Percentiles rank a stretch among this genome's conserved stretches.
Conservation (phyloP, 805 yeast species). For the Starmerella sirachaensis region DNA sequence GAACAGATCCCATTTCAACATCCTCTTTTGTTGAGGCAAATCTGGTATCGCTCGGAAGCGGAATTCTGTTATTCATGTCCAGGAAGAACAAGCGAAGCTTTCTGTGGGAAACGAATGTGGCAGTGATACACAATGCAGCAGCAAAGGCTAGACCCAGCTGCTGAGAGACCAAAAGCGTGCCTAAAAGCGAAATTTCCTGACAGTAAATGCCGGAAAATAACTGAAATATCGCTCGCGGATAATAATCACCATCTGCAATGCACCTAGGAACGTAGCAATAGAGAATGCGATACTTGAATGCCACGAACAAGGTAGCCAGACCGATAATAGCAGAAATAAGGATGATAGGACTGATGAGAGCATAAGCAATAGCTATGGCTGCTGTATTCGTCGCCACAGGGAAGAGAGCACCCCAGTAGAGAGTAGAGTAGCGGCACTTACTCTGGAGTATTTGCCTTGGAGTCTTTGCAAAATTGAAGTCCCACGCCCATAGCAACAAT, state of each 20-base stretch:
- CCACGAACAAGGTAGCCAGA: conserved; percentile 44
- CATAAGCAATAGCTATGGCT: conserved; percentile 65
- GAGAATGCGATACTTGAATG: conserved; percentile 59
- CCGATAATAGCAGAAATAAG: conserved; percentile 47
- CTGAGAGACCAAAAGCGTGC: conserved; percentile 54
- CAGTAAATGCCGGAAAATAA: conserved; percentile 73
- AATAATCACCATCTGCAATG: conserved; percentile 44
- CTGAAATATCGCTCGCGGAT: conserved; percentile 64
- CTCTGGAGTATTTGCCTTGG: conserved; percentile 48
- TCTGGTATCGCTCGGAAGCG: conserved; percentile 27
- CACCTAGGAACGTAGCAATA: conserved; percentile 32
- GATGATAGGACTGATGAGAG: conserved; percentile 69
- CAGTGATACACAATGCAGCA: conserved; percentile 40
- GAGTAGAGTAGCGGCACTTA: conserved; percentile 34
- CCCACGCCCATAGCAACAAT: conserved; percentile 33
- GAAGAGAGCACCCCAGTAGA: conserved; percentile 68
- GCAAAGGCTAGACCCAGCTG: conserved; percentile 40
- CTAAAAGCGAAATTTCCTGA: conserved; percentile 64
- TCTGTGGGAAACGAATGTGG: conserved; percentile 48
- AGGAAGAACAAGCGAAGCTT: conserved; percentile 37
- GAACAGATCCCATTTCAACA: too few relatives aligned
- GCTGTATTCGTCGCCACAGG: conserved; percentile 69
- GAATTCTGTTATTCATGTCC: conserved; percentile 31
- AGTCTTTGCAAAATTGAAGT: conserved; percentile 37
- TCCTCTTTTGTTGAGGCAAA: too few relatives aligned